phyloP scores from a whole-genome alignment of 306 rosid genomes.

The Cucumis hystrix region DNA sequence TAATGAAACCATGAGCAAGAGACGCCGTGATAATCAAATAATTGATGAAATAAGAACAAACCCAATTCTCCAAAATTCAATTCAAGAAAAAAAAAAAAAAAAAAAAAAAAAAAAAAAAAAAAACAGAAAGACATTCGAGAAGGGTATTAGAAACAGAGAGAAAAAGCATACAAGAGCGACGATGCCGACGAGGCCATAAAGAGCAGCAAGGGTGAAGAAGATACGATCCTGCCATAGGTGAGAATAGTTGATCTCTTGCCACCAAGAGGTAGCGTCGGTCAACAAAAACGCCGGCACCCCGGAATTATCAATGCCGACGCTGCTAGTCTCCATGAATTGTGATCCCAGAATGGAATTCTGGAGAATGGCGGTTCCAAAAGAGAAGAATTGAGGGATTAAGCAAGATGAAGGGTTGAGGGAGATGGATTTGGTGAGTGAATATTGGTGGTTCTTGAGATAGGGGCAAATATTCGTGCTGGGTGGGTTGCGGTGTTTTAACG shows the following conservation, averaged over 20 bases:
- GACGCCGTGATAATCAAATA: neutral
- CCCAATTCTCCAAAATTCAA: neutral
- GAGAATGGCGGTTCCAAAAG: neutral
- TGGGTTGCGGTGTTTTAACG: neutral
- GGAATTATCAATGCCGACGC: slow-evolving; percentile 17
- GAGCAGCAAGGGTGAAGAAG: slow-evolving; percentile 58
- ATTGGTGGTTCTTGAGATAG: neutral
- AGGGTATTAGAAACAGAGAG: neutral
- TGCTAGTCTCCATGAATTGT: slow-evolving; percentile 30
- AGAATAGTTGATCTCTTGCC: slow-evolving; percentile 68
- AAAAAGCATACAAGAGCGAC: slow-evolving; percentile 51
- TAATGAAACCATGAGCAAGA: neutral
- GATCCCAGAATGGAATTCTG: neutral
- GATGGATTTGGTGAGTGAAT: neutral
- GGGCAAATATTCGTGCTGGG: neutral
- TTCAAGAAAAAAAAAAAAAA: neutral
- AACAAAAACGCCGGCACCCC: slow-evolving; percentile 40
- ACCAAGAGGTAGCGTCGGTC: slow-evolving; percentile 52
- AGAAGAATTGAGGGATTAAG: neutral
- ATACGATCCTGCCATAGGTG: slow-evolving; percentile 74
- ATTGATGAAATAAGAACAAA: neutral
- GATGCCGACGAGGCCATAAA: slow-evolving; percentile 63
- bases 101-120: neutral
- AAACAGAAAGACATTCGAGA: neutral
- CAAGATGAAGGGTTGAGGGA: neutral